Conservation (phyloP, 139 green algal species). For the Coelastrella sp. region DNA sequence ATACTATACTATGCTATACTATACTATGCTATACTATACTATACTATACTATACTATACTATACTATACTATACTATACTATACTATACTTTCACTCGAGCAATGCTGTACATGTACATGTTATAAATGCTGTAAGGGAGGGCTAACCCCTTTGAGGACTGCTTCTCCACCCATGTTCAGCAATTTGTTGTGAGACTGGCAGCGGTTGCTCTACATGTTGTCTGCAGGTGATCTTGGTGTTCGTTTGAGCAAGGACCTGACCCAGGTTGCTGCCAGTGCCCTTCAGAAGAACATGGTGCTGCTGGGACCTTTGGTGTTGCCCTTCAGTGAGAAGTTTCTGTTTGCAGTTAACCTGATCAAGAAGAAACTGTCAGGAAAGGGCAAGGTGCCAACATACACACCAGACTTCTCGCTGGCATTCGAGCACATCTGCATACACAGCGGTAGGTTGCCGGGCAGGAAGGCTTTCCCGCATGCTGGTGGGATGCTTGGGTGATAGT, state of each 20-base stretch:
- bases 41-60: no score
- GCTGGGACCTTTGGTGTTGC: slow-evolving; percentile 76
- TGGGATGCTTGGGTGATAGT: no score
- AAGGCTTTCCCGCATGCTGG: background rate
- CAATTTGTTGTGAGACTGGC: no score
- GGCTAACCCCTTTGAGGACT: no score
- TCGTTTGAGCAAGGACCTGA: slow-evolving; percentile 90
- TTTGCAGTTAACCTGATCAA: slow-evolving; percentile 92
- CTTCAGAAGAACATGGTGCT: slow-evolving; percentile 93
- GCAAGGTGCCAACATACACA: slow-evolving; percentile 82
- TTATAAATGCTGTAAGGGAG: background rate
- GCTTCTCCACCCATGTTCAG: no score
- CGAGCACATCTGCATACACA: slow-evolving; percentile 98
- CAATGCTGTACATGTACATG: background rate
- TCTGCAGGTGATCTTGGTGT: slow-evolving; percentile 72
- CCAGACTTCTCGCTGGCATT: slow-evolving; percentile 98
- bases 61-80: no score
- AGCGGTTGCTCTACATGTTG: background rate
- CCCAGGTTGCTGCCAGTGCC: slow-evolving; percentile 85
- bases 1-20: no score
- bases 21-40: no score
- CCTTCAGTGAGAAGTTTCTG: slow-evolving; percentile 72
- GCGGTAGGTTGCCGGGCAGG: slow-evolving; percentile 48
- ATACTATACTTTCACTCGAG: no score
- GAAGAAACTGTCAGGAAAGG: slow-evolving; percentile 65